A percentile compares a stretch with the other conserved stretches of the same genome.
phyloP scores from a whole-genome alignment of 1,284 basidiomycete species.

The Pseudozyma hubeiensis region DNA sequence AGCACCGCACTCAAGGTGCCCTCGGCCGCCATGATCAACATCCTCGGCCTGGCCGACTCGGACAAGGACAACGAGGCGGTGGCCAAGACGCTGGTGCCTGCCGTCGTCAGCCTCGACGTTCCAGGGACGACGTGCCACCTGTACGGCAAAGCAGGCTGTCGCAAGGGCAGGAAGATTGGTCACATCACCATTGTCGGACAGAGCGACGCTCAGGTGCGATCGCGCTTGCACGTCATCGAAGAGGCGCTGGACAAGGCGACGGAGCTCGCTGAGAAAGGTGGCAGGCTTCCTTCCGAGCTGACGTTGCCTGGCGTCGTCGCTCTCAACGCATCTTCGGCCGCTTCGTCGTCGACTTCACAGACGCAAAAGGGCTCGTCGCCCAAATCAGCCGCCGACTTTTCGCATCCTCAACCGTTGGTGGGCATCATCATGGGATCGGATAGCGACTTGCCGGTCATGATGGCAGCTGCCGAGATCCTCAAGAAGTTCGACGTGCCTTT shows the following conservation, averaged over 20 bases:
- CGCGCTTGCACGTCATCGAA: slow-evolving; percentile 68
- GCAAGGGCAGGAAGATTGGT: slow-evolving; percentile 96
- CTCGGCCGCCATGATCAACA: slow-evolving; percentile 91
- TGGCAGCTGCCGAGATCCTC: slow-evolving; percentile 86
- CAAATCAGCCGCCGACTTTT: slow-evolving; percentile 68
- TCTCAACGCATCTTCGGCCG: slow-evolving; percentile 17
- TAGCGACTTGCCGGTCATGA: slow-evolving; percentile 94
- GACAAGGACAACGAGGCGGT: slow-evolving; percentile 62
- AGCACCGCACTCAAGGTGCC: slow-evolving; percentile 88
- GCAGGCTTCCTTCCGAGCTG: slow-evolving; percentile 40
- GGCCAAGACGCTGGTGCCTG: slow-evolving; percentile 64
- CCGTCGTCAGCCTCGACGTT: slow-evolving; percentile 69
- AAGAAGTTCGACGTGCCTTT: slow-evolving; percentile 86
- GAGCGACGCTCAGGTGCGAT: slow-evolving; percentile 81
- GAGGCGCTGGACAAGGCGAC: slow-evolving; percentile 62
- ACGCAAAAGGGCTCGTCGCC: slow-evolving; percentile 61
- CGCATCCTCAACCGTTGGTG: slow-evolving; percentile 80
- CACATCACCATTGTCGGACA: slow-evolving; percentile 91
- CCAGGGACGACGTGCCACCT: slow-evolving; percentile 87
- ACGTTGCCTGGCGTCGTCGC: slow-evolving; percentile 49
- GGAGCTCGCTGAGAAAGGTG: slow-evolving; percentile 48
- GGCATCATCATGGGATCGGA: slow-evolving; percentile 99
- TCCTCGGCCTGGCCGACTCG: slow-evolving; percentile 73
- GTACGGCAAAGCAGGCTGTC: slow-evolving; percentile 90
- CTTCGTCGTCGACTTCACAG: slow-evolving; percentile 10